A percentile compares a stretch with the other conserved stretches of the same genome.
These are phyloP conservation scores for Globisporangium uncinulatum DNA, from an alignment of 352 stramenopile genomes.

Conservation along the genomic window DNA sequence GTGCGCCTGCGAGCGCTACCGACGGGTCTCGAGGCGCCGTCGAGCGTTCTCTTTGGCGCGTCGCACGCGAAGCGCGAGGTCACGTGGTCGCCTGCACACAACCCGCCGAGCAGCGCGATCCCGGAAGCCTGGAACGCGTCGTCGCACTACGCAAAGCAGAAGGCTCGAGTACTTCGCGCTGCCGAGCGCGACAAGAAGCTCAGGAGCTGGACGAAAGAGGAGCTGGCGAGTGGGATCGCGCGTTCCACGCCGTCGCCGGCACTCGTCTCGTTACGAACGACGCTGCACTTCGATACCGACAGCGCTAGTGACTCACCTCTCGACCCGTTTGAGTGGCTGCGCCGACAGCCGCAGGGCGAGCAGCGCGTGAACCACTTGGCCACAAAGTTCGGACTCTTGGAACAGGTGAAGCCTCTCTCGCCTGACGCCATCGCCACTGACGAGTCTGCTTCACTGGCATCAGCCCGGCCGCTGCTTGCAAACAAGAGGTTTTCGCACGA, in stretches of 20 bases:
- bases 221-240: background rate
- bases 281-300: background rate
- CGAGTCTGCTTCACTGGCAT: background rate
- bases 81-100: conserved; percentile 40
- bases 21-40: conserved; percentile 17
- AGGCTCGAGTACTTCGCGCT: conserved; percentile 26
- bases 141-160: conserved; percentile 49
- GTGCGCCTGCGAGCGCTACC: background rate
- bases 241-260: conserved; percentile 1
- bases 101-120: conserved; percentile 24
- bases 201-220: background rate
- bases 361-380: conserved; percentile 45
- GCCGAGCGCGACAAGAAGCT: conserved; percentile 17
- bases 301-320: conserved; percentile 1
- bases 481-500: conserved; percentile 1
- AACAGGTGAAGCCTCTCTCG: conserved; percentile 24
- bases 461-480: background rate
- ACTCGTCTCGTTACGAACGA: conserved; percentile 1
- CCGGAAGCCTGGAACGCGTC: conserved; percentile 52
- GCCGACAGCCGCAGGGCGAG: conserved; percentile 39
- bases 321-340: conserved; percentile 61
- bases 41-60: conserved; percentile 36
- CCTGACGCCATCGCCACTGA: conserved; percentile 2
- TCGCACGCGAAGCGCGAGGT: conserved; percentile 35
- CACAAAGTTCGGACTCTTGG: conserved; percentile 32